A percentile compares a stretch with the other conserved stretches of the same genome.
Conservation (phyloP, 116 monocot species). For the Iris pallida region DNA sequence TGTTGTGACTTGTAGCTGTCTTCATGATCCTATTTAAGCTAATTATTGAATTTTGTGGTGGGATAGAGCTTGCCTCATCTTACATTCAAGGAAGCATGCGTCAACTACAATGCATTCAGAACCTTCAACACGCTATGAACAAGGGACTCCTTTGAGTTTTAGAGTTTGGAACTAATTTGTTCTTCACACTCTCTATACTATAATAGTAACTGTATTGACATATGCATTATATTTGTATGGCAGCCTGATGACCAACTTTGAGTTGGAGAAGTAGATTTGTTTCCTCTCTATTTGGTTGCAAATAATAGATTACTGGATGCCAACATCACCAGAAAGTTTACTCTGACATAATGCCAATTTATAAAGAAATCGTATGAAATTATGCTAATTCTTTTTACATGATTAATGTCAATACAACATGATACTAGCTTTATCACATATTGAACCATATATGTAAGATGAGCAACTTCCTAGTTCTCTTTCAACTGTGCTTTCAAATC, state of each 20-base stretch:
- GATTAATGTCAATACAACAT: too few species aligned
- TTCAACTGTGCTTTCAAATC: too few species aligned
- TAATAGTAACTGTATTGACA: too few species aligned
- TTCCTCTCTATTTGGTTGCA: slow-evolving; percentile 58
- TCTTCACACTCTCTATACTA: too few species aligned
- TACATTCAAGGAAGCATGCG: slow-evolving; percentile 59
- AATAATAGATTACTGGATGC: slow-evolving; percentile 63
- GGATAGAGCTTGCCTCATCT: slow-evolving; percentile 72
- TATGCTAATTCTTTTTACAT: not conserved
- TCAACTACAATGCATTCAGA: slow-evolving; percentile 77
- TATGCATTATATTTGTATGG: too few species aligned
- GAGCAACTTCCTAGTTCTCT: too few species aligned
- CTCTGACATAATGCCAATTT: slow-evolving; percentile 77
- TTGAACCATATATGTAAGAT: too few species aligned
- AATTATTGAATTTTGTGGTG: slow-evolving; percentile 80
- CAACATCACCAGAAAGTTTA: slow-evolving; percentile 74
- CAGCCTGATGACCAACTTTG: too few species aligned
- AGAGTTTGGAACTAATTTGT: too few species aligned
- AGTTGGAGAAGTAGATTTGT: too few species aligned
- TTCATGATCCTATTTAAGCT: slow-evolving; percentile 55
- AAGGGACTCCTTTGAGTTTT: slow-evolving; percentile 44
- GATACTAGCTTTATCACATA: too few species aligned
- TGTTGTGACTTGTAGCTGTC: slow-evolving; percentile 81
- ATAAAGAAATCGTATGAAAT: slow-evolving; percentile 56
- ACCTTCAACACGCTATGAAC: slow-evolving; percentile 67